A percentile compares a stretch with the other conserved stretches of the same genome.
These are phyloP conservation scores for Leishmania lainsoni DNA, from an alignment of 208 protist species.

Conservation along the genomic window DNA sequence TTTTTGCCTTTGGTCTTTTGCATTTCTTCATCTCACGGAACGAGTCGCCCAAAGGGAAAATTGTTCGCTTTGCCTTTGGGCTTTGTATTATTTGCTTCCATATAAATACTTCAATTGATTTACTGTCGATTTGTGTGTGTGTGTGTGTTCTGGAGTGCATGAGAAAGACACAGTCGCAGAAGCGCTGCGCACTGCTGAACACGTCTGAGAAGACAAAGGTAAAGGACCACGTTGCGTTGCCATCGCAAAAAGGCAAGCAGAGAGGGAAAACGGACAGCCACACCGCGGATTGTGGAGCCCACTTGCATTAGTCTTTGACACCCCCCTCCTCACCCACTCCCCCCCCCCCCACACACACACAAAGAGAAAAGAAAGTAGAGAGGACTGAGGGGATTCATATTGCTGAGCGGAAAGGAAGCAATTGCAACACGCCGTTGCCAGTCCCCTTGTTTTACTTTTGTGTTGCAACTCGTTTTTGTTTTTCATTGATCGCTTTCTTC, in stretches of 20 bases:
- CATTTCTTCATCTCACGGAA: not conserved
- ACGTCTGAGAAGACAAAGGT: not conserved
- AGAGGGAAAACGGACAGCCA: not conserved
- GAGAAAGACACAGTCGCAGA: not conserved
- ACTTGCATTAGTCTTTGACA: not conserved
- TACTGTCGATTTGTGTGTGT: not conserved
- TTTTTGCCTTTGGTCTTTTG: not conserved
- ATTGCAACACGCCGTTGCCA: not conserved
- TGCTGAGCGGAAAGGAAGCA: not conserved
- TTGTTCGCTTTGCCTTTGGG: too few relatives aligned
- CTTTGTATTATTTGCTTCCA: not conserved
- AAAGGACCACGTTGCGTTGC: not conserved
- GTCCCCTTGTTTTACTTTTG: slow-evolving; percentile 1
- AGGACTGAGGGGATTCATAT: not conserved
- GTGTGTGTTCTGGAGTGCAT: not conserved
- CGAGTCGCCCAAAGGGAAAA: not conserved
- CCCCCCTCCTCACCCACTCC: too few relatives aligned
- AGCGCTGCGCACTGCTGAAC: not conserved
- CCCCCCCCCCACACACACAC: too few relatives aligned
- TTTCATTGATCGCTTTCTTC: not conserved
- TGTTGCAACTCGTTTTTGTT: too few relatives aligned
- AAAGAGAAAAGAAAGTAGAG: not conserved
- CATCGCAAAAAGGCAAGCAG: too few relatives aligned
- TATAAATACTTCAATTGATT: not conserved
- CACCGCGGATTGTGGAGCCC: not conserved